Evolutionary conservation across 306 rosid species (phyloP), one percentile per base, ranked within the genome.

Genomic region (Cucumis melo): DNA sequence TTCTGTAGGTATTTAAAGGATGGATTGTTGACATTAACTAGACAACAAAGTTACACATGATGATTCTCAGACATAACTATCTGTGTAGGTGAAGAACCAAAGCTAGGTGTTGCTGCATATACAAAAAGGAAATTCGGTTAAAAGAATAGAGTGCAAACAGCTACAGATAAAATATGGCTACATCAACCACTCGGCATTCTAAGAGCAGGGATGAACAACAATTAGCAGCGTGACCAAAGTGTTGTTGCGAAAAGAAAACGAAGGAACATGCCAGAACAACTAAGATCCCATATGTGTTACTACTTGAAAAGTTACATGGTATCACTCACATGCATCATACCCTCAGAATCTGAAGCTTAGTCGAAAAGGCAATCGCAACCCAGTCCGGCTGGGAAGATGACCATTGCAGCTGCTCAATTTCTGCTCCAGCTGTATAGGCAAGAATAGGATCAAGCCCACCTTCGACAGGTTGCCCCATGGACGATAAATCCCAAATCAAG

Each of bases 401-500:
- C 99, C 99, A 94, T 58, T 94, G 99, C 68, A 94, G 95, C 92
- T 92, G 99, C 85, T 94, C 99, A 56, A 94, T 94, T 88, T 94
- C 99, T 0, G 99, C 94, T 8, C 97, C 97, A 8, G 99, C 97
- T 0, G 99, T 94, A 75, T 94, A 94, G 0, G 99, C 99, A 4
- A 94, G 96, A 83, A 94, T 94, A 10, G 99, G 99, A 75, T 94
- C 99, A 59, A 92, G 90, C 2, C 97, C 99, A 5, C 93, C 97
- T 70, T 94, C 99, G 14, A 88, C 85, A 0, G 97, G 99, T 74
- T 94, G 95, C 20, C 95, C 97, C 99, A 94, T 94, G 19, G 99
- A 90, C 13, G 99, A 89, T 53, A 94, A 86, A 80, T 94, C 99
- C 99, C 97, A 94, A 73, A 94, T 94, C 62, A 94, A 83, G 7